phyloP scores from a whole-genome alignment of 345 rosid species.

The Citrus trifoliata region DNA sequence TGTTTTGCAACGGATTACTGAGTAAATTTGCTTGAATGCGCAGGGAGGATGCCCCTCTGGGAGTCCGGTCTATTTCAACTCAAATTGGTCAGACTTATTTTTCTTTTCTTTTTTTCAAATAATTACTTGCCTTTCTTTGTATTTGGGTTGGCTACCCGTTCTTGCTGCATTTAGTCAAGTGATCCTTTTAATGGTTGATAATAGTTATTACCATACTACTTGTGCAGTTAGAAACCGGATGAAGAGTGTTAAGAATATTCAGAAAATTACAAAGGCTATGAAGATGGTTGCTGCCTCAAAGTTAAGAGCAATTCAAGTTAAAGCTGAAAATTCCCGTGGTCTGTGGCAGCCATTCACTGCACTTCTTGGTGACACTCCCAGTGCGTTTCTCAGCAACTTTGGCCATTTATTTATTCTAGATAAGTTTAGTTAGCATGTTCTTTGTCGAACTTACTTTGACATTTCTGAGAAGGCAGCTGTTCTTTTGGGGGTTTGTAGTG shows the following conservation, averaged over 20 bases:
- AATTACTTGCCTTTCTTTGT: background rate
- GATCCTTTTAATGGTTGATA: background rate
- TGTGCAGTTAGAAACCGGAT: slow-evolving; percentile 87
- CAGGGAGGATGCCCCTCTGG: slow-evolving; percentile 79
- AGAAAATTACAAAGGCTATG: slow-evolving; percentile 99
- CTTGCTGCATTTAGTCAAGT: background rate
- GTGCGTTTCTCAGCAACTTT: slow-evolving; percentile 30
- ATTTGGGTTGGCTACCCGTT: background rate
- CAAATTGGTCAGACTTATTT: slow-evolving; percentile 69
- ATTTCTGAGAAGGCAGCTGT: background rate
- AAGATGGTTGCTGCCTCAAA: slow-evolving; percentile 99
- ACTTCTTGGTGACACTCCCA: slow-evolving; percentile 68
- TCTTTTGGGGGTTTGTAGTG: background rate
- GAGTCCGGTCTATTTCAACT: slow-evolving; percentile 77
- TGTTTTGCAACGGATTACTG: background rate
- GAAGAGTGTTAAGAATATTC: slow-evolving; percentile 99
- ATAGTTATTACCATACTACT: slow-evolving; percentile 10
- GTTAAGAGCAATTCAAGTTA: slow-evolving; percentile 77
- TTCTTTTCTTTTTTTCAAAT: background rate
- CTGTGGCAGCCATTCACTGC: slow-evolving; percentile 92
- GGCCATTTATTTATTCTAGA: background rate
- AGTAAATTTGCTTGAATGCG: slow-evolving; percentile 20
- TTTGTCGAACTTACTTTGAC: background rate
- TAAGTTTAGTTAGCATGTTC: background rate
- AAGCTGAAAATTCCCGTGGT: slow-evolving; percentile 96